These are phyloP conservation scores for Colletotrichum somersetense DNA, from an alignment of 2,329 filamentous ascomycete species.

Conservation along the genomic window DNA sequence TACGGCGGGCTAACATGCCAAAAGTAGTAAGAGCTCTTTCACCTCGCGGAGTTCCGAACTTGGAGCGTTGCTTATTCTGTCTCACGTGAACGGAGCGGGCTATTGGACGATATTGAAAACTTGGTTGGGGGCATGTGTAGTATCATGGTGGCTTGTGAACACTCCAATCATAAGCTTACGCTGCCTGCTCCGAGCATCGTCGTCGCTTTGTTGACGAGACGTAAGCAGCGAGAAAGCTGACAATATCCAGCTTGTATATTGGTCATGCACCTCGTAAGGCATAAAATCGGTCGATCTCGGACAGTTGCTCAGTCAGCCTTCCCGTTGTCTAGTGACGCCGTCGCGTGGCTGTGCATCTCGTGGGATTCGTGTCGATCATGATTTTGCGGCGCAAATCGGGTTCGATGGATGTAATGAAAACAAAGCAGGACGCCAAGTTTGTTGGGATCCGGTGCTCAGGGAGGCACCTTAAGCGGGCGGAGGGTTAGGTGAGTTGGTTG, in stretches of 20 bases:
- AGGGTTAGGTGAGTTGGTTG: constrained; percentile 9
- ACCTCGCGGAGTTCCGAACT: not conserved
- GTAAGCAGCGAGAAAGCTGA: not conserved
- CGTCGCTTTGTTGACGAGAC: not conserved
- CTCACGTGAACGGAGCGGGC: not conserved
- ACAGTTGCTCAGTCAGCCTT: constrained; percentile 17
- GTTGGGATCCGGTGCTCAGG: not conserved
- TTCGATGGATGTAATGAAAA: not conserved
- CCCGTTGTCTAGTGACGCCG: not conserved
- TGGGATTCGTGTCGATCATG: not conserved
- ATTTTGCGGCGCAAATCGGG: constrained; percentile 8
- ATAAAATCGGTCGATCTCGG: not conserved
- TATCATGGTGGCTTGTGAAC: not conserved
- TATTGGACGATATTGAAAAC: not conserved
- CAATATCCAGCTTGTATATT: not conserved
- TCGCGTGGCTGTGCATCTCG: constrained; percentile 1
- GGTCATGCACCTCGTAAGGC: not conserved
- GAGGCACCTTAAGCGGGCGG: not conserved
- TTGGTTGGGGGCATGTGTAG: too few species aligned
- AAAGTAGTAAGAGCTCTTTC: not conserved
- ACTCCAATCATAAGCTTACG: not conserved
- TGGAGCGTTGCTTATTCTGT: not conserved
- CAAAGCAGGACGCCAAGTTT: not conserved
- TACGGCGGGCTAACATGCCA: not conserved
- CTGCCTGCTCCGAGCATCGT: too few species aligned